A percentile compares a stretch with the other conserved stretches of the same genome.
Evolutionary conservation across 2,329 filamentous ascomycete species (phyloP).

Genomic region (Pseudogymnoascus verrucosus): DNA sequence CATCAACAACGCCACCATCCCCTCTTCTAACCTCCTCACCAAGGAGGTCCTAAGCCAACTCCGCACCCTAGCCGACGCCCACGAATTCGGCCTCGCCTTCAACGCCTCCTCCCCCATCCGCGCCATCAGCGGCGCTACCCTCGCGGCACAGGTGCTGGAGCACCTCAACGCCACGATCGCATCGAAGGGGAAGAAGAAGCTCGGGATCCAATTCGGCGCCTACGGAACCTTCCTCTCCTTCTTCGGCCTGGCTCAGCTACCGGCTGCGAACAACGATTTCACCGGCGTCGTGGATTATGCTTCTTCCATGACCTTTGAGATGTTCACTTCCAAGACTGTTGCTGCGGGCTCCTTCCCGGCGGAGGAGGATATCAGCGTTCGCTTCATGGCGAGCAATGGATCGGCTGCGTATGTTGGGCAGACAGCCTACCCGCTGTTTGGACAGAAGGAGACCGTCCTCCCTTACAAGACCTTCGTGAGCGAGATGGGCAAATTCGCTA

Average conservation of each 20-base stretch:
- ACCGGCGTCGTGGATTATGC: slow-evolving; percentile 77
- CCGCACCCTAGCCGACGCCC: slow-evolving; percentile 64
- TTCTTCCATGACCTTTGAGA: slow-evolving; percentile 71
- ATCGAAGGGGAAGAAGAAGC: slow-evolving; percentile 34
- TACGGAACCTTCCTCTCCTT: slow-evolving; percentile 56
- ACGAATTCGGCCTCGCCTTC: slow-evolving; percentile 79
- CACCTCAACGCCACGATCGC: slow-evolving; percentile 45
- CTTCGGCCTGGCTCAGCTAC: slow-evolving; percentile 50
- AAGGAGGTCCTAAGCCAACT: slow-evolving; percentile 52
- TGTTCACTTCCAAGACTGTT: slow-evolving; percentile 47
- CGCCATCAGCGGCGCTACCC: slow-evolving; percentile 49
- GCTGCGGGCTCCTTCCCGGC: slow-evolving; percentile 39
- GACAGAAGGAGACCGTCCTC: slow-evolving; percentile 45
- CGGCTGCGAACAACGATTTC: slow-evolving; percentile 52
- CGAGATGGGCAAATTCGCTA: slow-evolving; percentile 57
- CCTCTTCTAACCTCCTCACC: slow-evolving; percentile 51
- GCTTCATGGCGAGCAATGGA: slow-evolving; percentile 55
- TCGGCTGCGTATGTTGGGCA: slow-evolving; percentile 45
- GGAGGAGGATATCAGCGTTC: slow-evolving; percentile 43
- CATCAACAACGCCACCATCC: slow-evolving; percentile 55
- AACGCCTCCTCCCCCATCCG: slow-evolving; percentile 62
- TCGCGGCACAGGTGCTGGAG: slow-evolving; percentile 47
- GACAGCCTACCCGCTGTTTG: slow-evolving; percentile 49
- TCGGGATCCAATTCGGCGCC: slow-evolving; percentile 52
- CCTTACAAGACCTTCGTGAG: slow-evolving; percentile 61